Base-by-base conservation (phyloP, 345 rosid genomes). In the Excoecaria agallocha region DNA sequence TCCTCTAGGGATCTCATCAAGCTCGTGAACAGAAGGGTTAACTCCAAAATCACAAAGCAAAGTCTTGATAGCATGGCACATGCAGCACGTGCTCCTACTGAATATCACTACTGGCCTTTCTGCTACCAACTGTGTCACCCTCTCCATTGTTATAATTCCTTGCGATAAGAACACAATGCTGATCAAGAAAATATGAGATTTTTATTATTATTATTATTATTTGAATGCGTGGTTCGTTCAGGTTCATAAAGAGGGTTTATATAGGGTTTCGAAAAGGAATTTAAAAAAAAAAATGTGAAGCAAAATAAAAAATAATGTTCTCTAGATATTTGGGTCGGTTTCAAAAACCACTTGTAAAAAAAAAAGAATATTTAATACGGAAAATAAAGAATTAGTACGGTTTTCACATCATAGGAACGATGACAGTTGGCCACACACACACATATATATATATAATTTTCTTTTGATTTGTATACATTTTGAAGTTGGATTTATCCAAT, bases 101-200 rank as follows among this genome's bases (percentile, higher is more conserved):
- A 91, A 94, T 68, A 94, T 87, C 86, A 90, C 97, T 70, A 94
- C 96, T 1, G 98, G 87, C 82, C 87, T 94, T 84, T 89, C 93
- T 8, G 89, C 63, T 70, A 85, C 93, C 87, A 93, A 66, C 61
- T 76, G 81, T 5, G 81, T 80, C 59, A 91, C 82, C 35, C 77
- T 89, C 25, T 93, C 98, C 98, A 93, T 87, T n/a, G n/a, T n/a
- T n/a, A n/a, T n/a, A n/a, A n/a, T n/a, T n/a, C n/a, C 30, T 30
- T 0, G 30, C 71, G 25, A 2, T n/a, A 0, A 51, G 6, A 3
- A n/a, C 24, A 25, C 11, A 57, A 57, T 15, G 57, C 19, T 52
- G 3, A 15, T 30, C n/a, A n/a, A 5, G 19, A 43, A 43, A 4
- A 52, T 57, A 10, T 57, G 25, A 11, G 25, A 30, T 57, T 30